Conservation (phyloP, 192 early-diverging fungal genomes). For the Coemansia sp. region DNA sequence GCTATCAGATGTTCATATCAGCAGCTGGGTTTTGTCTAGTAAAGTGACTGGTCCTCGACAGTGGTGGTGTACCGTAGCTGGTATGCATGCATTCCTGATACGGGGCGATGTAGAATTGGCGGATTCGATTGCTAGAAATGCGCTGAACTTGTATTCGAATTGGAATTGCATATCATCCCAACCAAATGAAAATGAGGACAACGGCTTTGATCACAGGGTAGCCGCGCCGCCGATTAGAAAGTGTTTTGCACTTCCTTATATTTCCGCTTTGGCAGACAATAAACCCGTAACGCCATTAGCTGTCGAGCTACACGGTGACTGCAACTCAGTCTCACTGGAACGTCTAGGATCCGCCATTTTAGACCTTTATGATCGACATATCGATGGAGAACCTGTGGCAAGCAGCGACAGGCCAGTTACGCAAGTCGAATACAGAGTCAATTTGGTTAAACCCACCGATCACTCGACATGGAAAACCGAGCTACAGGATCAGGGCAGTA, state of each 20-base stretch:
- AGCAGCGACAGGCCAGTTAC: neutral
- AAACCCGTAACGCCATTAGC: neutral
- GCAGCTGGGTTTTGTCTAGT: neutral
- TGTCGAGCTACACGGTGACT: neutral
- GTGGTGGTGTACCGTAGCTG: slow-evolving; percentile 41
- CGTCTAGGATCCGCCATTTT: neutral
- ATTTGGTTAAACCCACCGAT: neutral
- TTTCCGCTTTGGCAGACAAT: neutral
- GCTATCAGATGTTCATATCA: neutral
- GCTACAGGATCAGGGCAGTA: neutral
- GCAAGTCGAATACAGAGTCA: neutral
- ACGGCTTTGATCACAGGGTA: neutral
- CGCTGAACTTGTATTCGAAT: neutral
- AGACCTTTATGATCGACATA: neutral
- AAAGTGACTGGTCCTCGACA: slow-evolving; percentile 26
- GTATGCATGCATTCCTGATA: slow-evolving; percentile 26
- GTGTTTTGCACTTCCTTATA: neutral
- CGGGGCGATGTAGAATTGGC: slow-evolving; percentile 39
- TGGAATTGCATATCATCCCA: too few species aligned
- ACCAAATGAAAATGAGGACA: neutral
- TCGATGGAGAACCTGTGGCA: neutral
- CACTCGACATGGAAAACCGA: neutral
- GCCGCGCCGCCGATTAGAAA: neutral
- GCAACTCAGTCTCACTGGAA: slow-evolving; percentile 1
- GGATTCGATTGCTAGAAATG: neutral